These are phyloP conservation scores for Nemania serpens DNA, from an alignment of 2,329 filamentous ascomycete genomes.

Conservation along the genomic window DNA sequence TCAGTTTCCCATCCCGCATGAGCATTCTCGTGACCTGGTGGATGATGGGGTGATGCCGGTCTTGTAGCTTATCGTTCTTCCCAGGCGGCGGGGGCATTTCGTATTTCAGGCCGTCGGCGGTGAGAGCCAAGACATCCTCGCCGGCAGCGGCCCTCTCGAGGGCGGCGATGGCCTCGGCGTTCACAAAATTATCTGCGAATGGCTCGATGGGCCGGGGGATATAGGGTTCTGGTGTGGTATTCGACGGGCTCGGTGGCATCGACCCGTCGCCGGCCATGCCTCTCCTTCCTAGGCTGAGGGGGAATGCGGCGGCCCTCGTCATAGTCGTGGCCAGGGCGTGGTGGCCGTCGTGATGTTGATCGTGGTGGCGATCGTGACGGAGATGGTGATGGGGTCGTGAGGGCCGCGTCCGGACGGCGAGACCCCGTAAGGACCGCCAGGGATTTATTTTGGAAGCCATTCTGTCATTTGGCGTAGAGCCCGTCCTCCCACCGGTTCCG, in stretches of 20 bases:
- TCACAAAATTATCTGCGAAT: conserved; percentile 40
- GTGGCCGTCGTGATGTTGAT: too few relatives aligned
- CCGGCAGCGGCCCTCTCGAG: conserved; percentile 40
- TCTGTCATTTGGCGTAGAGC: conserved; percentile 17
- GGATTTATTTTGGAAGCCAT: conserved; percentile 43
- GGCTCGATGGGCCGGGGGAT: conserved; percentile 27
- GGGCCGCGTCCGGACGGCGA: conserved; percentile 38
- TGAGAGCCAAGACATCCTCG: conserved; percentile 35
- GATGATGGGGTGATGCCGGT: conserved; percentile 84
- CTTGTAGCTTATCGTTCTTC: conserved; percentile 65
- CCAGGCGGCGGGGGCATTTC: conserved; percentile 67
- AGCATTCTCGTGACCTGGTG: conserved; percentile 87
- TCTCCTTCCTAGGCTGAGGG: conserved; percentile 25
- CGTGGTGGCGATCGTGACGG: background rate
- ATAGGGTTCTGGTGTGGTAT: conserved; percentile 16
- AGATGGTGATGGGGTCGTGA: conserved; percentile 9
- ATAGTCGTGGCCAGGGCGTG: background rate
- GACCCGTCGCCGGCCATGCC: conserved; percentile 32
- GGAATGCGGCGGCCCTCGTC: background rate
- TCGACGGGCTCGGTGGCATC: conserved; percentile 8
- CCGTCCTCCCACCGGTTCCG: conserved; percentile 28
- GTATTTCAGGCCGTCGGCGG: conserved; percentile 73
- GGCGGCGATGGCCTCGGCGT: conserved; percentile 35
- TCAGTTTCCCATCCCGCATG: conserved; percentile 91
- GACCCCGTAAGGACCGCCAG: conserved; percentile 37